Evolutionary conservation across 176 grass and related monocot species (phyloP).

Genomic region (Miscanthus lutarioriparius): DNA sequence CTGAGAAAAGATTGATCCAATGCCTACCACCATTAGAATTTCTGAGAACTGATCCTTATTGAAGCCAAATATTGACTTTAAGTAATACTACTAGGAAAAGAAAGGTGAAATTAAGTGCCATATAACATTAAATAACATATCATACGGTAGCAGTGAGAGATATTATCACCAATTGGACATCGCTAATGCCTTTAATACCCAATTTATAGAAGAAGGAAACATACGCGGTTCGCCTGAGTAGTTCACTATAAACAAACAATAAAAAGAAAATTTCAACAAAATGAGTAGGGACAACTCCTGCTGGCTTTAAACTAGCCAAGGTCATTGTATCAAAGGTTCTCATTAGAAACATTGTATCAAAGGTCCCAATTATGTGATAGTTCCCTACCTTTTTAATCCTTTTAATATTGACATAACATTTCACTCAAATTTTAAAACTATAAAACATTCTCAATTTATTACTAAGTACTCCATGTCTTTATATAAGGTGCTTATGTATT

Average conservation of each 20-base stretch:
- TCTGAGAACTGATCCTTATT: constrained; percentile 82
- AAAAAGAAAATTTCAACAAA: not conserved
- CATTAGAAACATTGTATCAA: not conserved
- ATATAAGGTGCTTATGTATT: not conserved
- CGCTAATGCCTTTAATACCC: constrained; percentile 73
- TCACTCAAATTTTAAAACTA: not conserved
- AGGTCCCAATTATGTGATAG: not conserved
- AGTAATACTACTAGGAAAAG: constrained; percentile 56
- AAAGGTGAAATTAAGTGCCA: not conserved
- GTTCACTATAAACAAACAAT: constrained; percentile 43
- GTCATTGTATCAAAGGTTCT: not conserved
- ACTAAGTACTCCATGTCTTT: not conserved
- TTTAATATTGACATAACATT: no score
- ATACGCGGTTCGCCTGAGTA: constrained; percentile 52
- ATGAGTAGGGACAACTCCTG: not conserved
- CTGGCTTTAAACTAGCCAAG: no score
- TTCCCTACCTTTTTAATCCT: not conserved
- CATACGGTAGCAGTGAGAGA: not conserved
- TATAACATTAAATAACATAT: not conserved
- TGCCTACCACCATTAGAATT: constrained; percentile 74
- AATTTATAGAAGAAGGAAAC: constrained; percentile 79
- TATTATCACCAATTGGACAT: constrained; percentile 60
- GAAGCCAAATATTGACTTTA: constrained; percentile 84
- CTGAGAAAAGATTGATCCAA: constrained; percentile 80
- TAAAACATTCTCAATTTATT: not conserved